Evolutionary conservation across 1,284 basidiomycete species (phyloP).

Genomic region (Entoloma clypeatum): DNA sequence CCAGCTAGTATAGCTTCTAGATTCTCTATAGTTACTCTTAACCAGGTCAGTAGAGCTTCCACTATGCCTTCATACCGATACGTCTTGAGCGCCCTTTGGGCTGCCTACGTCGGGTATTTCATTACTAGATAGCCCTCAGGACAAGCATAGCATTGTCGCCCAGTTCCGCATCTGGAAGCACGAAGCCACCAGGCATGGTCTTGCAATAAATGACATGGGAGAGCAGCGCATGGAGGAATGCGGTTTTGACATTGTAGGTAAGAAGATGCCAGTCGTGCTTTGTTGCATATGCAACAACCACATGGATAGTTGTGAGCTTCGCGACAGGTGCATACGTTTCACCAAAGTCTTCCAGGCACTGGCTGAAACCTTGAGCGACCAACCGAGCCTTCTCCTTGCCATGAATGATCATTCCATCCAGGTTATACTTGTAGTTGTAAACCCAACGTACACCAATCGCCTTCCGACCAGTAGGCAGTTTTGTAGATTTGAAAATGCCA

Average conservation of each 20-base stretch:
- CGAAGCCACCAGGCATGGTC: slow-evolving; percentile 29
- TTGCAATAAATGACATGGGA: slow-evolving; percentile 32
- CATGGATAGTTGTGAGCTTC: slow-evolving; percentile 25
- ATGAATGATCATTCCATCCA: slow-evolving; percentile 22
- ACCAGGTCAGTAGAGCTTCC: too few relatives aligned
- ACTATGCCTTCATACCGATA: too few relatives aligned
- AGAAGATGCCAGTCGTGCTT: slow-evolving; percentile 22
- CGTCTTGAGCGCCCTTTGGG: too few relatives aligned
- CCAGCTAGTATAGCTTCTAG: too few relatives aligned
- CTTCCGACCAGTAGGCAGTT: too few relatives aligned
- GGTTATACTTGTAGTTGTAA: too few relatives aligned
- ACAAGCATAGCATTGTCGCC: slow-evolving; percentile 23
- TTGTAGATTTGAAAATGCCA: too few relatives aligned
- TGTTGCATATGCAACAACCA: slow-evolving; percentile 28
- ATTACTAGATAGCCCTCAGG: slow-evolving; percentile 29
- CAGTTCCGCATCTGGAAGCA: slow-evolving; percentile 17
- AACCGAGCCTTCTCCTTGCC: slow-evolving; percentile 30
- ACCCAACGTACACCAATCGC: too few relatives aligned
- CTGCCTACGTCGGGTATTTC: too few relatives aligned
- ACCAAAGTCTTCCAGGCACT: slow-evolving; percentile 26
- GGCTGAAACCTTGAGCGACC: slow-evolving; percentile 34
- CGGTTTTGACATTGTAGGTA: slow-evolving; percentile 30
- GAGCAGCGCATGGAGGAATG: slow-evolving; percentile 33
- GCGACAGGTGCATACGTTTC: slow-evolving; percentile 36
- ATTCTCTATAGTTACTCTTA: too few relatives aligned